A percentile compares a stretch with the other conserved stretches of the same genome.
Evolutionary conservation across 352 stramenopile genomes (phyloP).

Genomic region (Saprolegnia diclina): DNA sequence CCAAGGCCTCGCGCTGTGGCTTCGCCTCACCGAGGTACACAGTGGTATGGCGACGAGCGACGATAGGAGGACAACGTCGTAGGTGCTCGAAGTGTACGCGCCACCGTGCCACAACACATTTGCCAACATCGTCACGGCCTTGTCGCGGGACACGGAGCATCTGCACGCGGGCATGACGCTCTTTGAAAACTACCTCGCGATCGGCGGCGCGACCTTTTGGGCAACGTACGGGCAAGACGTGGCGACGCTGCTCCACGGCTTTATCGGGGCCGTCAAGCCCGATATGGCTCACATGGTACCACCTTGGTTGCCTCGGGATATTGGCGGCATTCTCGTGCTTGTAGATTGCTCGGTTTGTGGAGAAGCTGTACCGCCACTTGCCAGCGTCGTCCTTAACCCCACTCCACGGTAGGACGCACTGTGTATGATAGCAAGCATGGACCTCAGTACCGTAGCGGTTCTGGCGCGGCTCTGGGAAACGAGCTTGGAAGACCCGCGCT

Average conservation of each 20-base stretch:
- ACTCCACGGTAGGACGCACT: too few species aligned
- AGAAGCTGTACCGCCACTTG: slow-evolving; percentile 46
- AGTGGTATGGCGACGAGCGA: too few species aligned
- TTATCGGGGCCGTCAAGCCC: slow-evolving; percentile 65
- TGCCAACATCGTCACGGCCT: slow-evolving; percentile 48
- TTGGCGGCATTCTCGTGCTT: slow-evolving; percentile 38
- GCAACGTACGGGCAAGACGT: slow-evolving; percentile 49
- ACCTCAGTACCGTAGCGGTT: too few species aligned
- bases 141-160: slow-evolving; percentile 79
- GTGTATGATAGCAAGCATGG: too few species aligned
- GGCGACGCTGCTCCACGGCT: slow-evolving; percentile 35
- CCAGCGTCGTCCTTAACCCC: slow-evolving; percentile 29
- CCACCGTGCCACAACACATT: slow-evolving; percentile 67
- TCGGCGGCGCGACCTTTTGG: slow-evolving; percentile 62
- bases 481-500: slow-evolving; percentile 13
- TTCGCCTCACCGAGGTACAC: slow-evolving; percentile 26
- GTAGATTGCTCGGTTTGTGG: slow-evolving; percentile 24
- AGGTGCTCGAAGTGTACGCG: slow-evolving; percentile 47
- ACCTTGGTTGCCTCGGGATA: slow-evolving; percentile 15
- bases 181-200: slow-evolving; percentile 54
- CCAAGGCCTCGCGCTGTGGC: slow-evolving; percentile 69
- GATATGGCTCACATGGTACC: slow-evolving; percentile 56
- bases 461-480: slow-evolving; percentile 5
- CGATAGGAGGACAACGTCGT: too few species aligned
- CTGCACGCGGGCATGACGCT: slow-evolving; percentile 51